Base-by-base conservation (phyloP, 2,329 filamentous ascomycete genomes). In the Stachybotrys elegans region DNA sequence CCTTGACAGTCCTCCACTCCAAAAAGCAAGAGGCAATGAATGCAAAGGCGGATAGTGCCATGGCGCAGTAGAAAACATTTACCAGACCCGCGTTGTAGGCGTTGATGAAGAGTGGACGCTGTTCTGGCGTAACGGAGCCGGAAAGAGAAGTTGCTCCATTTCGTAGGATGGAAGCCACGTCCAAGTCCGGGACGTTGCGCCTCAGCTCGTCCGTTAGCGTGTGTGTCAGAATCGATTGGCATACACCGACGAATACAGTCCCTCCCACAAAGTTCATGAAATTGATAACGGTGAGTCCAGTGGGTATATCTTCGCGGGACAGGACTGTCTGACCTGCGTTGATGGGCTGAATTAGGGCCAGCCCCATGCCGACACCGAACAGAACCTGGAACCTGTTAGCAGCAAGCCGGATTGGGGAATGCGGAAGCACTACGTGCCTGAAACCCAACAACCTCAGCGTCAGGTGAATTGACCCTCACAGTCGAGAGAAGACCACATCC, bases 1-100 rank as follows among this genome's bases (percentile, higher is more conserved):
- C n/a, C n/a, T 42, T 42, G 16, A 42, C 40, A 5, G 40, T 42
- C 17, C 23, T 42, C 40, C 40, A 42, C 22, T 42, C 40, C 8
- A 42, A 29, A n/a, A 42, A 42, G 25, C 40, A 42, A 34, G 40
- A 31, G 22, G 27, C 25, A 19, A 23, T 21, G 19, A 42, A 42
- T 5, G 27, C 40, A 9, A 42, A 29, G 16, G 14, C 20, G 3
- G 40, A 42, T 13, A 42, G 25, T 4, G 27, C 40, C 40, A 35
- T 42, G 6, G 40, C 40, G 40, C 40, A 42, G 17, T 20, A 42
- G 21, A 42, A 42, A 3, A 42, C 40, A 42, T 42, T 12, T 17
- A 11, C 16, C 23, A 42, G 9, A 4, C 40, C 40, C 25, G 23
- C 8, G 23, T 42, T 42, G 29, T 42, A 42, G 11, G 40, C 40